Evolutionary conservation across 345 rosid species (phyloP), one percentile per base, ranked within the genome.

Genomic region (Rhodamnia argentea): DNA sequence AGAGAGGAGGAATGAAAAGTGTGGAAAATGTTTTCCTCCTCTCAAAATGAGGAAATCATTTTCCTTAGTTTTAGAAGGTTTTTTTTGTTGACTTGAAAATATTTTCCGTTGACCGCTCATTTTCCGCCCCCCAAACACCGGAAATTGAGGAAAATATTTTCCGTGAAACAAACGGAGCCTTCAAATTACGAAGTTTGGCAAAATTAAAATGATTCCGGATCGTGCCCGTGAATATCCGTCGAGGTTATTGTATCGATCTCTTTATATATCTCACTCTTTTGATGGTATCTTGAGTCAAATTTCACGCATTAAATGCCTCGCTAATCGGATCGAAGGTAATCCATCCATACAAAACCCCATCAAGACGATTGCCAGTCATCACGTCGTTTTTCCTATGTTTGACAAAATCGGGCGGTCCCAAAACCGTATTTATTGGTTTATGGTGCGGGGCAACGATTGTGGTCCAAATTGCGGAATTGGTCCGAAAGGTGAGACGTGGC

Each of bases 191-290:
- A n/a, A n/a, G n/a, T n/a, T n/a, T n/a, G n/a, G n/a, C n/a, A n/a
- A n/a, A n/a, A n/a, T n/a, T n/a, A n/a, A n/a, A n/a, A n/a, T n/a
- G n/a, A 10, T 10, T 50, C 52, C 3, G 13, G 3, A 10, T 10
- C 10, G 3, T 51, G 52, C 40, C 2, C 1, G 14, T 16, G 15
- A 7, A 29, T 2, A 15, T 15, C 22, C 0, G 22, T 14, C 0
- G 2, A 29, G 42, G 40, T 62, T 15, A 15, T 9, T 8, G 10
- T 0, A 2, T 9, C 0, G 47, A 40, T 4, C 78, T 32, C 76
- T 62, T 62, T 29, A 15, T 10, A 64, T 32, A 1, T 15, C 76
- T 16, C 6, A 0, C 5, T 64, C 13, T 64, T 64, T 64, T 7
- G 29, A 32, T 2, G 76, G 22, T 2, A 64, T 16, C 2, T 27